Evolutionary conservation across 1,284 basidiomycete species (phyloP).

Genomic region (Leccinum pachyderme): DNA sequence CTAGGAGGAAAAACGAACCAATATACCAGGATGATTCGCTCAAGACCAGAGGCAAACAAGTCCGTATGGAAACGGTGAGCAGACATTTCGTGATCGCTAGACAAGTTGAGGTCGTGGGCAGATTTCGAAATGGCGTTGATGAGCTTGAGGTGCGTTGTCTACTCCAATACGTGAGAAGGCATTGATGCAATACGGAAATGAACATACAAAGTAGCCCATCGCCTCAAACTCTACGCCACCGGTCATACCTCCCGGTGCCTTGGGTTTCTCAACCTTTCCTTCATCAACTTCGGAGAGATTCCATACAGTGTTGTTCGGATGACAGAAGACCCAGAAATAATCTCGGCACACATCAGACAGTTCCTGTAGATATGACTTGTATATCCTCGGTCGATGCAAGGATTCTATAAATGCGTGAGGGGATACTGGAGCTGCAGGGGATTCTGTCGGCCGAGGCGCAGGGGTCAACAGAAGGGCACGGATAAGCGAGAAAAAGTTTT

Average conservation of each 20-base stretch:
- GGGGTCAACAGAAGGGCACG: constrained; percentile 71
- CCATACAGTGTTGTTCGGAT: constrained; percentile 92
- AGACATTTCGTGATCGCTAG: constrained; percentile 67
- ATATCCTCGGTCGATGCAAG: constrained; percentile 80
- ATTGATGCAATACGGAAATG: neutral
- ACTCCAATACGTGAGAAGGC: constrained; percentile 16
- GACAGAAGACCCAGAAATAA: constrained; percentile 99
- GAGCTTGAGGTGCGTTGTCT: constrained; percentile 85
- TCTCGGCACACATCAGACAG: constrained; percentile 88
- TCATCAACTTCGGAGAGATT: constrained; percentile 79
- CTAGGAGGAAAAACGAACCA: constrained; percentile 14
- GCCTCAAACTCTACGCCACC: constrained; percentile 98
- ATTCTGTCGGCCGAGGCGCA: constrained; percentile 70
- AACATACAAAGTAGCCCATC: constrained; percentile 87
- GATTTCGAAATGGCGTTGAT: constrained; percentile 73
- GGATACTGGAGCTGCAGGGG: constrained; percentile 59
- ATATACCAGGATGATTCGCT: constrained; percentile 72
- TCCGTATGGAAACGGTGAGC: constrained; percentile 81
- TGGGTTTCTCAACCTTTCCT: constrained; percentile 81
- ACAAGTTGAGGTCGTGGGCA: constrained; percentile 60
- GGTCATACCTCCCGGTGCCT: constrained; percentile 96
- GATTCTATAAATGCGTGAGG: constrained; percentile 89
- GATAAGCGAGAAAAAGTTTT: constrained; percentile 66
- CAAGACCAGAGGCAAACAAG: constrained; percentile 84
- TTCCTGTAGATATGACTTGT: constrained; percentile 90